Percentiles rank a stretch among this genome's conserved stretches.
Conservation (phyloP, 305 asterid genomes). For the Solanum hybrid region DNA sequence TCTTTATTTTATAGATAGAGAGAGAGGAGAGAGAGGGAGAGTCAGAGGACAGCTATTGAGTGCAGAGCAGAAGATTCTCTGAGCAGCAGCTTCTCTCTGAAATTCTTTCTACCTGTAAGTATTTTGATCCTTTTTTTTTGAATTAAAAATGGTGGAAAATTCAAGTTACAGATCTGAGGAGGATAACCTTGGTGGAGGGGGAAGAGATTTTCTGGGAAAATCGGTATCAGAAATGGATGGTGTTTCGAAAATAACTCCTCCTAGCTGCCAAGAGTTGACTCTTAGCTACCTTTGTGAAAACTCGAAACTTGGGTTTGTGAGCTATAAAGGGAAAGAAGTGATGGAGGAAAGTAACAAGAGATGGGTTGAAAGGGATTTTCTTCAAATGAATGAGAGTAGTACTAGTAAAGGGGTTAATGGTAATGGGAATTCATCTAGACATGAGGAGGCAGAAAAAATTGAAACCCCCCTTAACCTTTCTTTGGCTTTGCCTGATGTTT, state of each 20-base stretch:
- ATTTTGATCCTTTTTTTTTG: background rate
- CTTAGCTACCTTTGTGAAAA: slow-evolving; percentile 49
- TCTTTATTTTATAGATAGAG: background rate
- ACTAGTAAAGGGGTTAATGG: background rate
- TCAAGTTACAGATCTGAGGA: background rate
- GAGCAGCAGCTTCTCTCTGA: background rate
- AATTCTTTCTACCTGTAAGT: background rate
- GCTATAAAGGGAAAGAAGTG: slow-evolving; percentile 68
- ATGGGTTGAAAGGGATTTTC: slow-evolving; percentile 83
- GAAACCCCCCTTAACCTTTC: slow-evolving; percentile 63
- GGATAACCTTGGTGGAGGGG: background rate
- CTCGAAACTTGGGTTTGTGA: slow-evolving; percentile 35
- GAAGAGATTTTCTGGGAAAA: slow-evolving; percentile 1
- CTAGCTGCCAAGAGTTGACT: slow-evolving; percentile 5
- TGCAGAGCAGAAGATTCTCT: background rate
- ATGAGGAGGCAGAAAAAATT: slow-evolving; percentile 45
- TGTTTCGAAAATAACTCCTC: background rate
- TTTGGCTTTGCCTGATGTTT: slow-evolving; percentile 62
- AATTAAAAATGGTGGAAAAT: slow-evolving; percentile 1
- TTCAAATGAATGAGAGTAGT: slow-evolving; percentile 43
- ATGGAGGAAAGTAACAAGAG: slow-evolving; percentile 36
- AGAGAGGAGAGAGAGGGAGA: background rate
- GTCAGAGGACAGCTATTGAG: background rate
- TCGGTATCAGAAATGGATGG: background rate
- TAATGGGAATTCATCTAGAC: slow-evolving; percentile 38